These are phyloP conservation scores for Spencermartinsiella europaea DNA, from an alignment of 805 yeast genomes.

Conservation along the genomic window DNA sequence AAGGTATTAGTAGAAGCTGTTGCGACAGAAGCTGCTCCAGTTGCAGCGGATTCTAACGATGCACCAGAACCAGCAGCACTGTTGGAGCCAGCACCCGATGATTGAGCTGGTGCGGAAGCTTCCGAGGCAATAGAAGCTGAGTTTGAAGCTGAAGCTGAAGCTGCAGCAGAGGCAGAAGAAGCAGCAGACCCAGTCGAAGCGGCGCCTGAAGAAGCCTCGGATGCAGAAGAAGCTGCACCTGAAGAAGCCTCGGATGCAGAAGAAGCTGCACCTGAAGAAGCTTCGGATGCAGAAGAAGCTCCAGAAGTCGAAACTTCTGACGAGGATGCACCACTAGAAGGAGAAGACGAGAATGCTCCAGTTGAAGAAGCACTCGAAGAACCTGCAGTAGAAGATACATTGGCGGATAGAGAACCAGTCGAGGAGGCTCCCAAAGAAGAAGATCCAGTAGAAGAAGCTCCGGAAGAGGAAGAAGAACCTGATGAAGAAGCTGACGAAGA, in stretches of 20 bases:
- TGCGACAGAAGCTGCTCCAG: too few relatives aligned
- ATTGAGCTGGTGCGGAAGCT: constrained; percentile 2
- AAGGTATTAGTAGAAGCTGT: too few relatives aligned
- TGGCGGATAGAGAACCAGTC: neutral
- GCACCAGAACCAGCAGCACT: constrained; percentile 3
- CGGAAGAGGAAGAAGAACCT: neutral
- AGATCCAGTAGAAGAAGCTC: neutral
- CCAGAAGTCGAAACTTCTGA: constrained; percentile 1
- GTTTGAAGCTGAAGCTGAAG: constrained; percentile 1
- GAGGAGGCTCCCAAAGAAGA: neutral
- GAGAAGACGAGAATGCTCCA: neutral
- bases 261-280: constrained; percentile 2
- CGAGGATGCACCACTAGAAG: neutral
- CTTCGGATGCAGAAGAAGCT: too few relatives aligned
- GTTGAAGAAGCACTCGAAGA: neutral
- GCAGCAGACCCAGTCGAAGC: constrained; percentile 1
- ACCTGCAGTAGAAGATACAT: neutral
- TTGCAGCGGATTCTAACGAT: constrained; percentile 1
- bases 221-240: neutral
- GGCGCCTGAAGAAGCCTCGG: neutral
- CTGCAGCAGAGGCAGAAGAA: neutral
- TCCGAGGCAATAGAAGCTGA: constrained; percentile 3
- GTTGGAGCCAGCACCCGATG: constrained; percentile 5
- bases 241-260: neutral
- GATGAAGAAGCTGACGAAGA: neutral